Evolutionary conservation across 257 asterid genomes (phyloP).

Genomic region (Rauvolfia tetraphylla): DNA sequence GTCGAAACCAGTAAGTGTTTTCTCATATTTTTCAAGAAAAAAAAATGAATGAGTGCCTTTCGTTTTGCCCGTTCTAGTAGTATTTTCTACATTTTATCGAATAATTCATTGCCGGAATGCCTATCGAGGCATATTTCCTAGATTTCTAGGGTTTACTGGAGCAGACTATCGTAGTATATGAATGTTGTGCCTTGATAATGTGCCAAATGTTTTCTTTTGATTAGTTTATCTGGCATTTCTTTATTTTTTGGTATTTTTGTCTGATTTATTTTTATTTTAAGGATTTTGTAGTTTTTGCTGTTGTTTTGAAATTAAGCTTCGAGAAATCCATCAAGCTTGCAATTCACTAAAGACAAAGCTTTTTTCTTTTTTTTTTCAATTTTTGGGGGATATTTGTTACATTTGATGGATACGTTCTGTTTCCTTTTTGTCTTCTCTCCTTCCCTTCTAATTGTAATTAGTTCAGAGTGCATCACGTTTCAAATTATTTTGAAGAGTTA

Average conservation of each 20-base stretch:
- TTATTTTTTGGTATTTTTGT: not conserved
- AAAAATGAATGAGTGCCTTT: not conserved
- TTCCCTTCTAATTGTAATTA: not conserved
- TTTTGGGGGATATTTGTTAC: too few species aligned
- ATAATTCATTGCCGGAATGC: conserved; percentile 23
- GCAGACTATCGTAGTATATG: too few species aligned
- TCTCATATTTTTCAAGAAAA: not conserved
- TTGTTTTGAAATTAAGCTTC: not conserved
- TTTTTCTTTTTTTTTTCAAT: too few species aligned
- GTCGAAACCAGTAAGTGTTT: conserved; percentile 71
- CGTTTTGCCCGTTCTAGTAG: not conserved
- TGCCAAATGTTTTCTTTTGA: not conserved
- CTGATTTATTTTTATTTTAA: not conserved
- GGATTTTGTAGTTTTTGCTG: not conserved
- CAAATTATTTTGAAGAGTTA: not conserved
- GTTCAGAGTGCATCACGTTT: not conserved
- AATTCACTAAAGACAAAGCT: too few species aligned
- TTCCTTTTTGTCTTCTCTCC: not conserved
- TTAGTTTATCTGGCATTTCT: not conserved
- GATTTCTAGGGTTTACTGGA: conserved; percentile 1
- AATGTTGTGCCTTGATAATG: too few species aligned
- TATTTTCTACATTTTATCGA: conserved; percentile 23
- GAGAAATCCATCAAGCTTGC: not conserved
- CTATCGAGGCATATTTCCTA: not conserved
- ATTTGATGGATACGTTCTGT: not conserved